Evolutionary conservation across 164 flowering plant species (phyloP).

Genomic region (Umbilicus rupestris): DNA sequence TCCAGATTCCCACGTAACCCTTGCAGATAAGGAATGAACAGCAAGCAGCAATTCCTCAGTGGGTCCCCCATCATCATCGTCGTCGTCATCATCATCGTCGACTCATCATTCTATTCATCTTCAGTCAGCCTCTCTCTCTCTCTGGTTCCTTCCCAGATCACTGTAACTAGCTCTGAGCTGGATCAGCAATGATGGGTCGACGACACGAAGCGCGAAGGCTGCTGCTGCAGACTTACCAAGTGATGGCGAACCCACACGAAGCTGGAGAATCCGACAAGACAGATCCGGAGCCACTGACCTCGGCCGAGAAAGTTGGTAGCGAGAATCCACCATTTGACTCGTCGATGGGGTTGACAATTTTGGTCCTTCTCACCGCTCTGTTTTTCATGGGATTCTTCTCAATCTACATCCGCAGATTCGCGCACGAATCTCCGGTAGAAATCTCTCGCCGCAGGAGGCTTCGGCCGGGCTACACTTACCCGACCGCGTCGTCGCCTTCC

Average conservation of each 20-base stretch:
- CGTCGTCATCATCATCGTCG: not conserved
- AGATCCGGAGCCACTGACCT: not conserved
- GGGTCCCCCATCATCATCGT: not conserved
- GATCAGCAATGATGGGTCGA: not conserved
- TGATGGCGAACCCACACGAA: not conserved
- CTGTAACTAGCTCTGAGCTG: not conserved
- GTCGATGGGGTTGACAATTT: slow-evolving; percentile 44
- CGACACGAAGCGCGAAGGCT: not conserved
- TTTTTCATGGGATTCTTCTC: slow-evolving; percentile 74
- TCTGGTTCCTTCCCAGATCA: not conserved
- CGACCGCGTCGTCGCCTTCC: not conserved
- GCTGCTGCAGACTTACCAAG: not conserved
- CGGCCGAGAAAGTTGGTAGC: not conserved
- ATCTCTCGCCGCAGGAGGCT: slow-evolving; percentile 16
- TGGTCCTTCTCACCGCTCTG: slow-evolving; percentile 47
- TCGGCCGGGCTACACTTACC: not conserved
- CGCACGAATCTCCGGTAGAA: slow-evolving; percentile 17
- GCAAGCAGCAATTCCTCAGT: no score
- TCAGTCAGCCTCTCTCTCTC: no score
- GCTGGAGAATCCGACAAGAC: not conserved
- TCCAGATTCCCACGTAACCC: not conserved
- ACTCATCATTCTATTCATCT: not conserved
- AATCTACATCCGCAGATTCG: slow-evolving; percentile 45
- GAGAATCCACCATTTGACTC: slow-evolving; percentile 24
- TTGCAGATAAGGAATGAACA: not conserved